Evolutionary conservation across 495 filamentous ascomycete species (phyloP), one percentile per base, ranked within the genome.

Genomic region (Aspergillus kassunensis): DNA sequence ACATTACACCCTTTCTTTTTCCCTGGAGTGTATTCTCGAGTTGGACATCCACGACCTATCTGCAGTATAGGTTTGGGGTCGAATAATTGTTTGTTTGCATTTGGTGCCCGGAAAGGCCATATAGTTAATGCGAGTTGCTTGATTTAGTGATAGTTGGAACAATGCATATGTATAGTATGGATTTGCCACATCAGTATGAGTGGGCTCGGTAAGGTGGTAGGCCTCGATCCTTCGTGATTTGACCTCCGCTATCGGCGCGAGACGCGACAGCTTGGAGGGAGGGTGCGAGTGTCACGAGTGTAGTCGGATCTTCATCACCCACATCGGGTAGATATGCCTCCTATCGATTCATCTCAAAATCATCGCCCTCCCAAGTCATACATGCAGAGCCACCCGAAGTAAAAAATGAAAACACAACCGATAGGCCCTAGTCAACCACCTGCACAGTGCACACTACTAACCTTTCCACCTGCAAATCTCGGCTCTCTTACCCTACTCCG

Each of bases 51-150:
- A 61, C 44, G 55, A 61, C 65, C 71, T 70, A 65, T 74, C 67
- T 61, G 71, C 69, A 60, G 71, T 53, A 68, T 71, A 65, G 67
- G 71, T 64, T 56, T 46, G 40, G 48, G 49, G 36, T 40, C 25
- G 11, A 25, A 23, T 31, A 29, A 46, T 46, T 40, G 16, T 15
- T 41, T 40, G 27, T 41, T 46, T 46, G 42, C 50, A 46, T 46
- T 46, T 16, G 40, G 24, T 53, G 42, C 27, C 46, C 31, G 51
- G 51, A 53, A 46, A 41, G 42, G 25, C 33, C 43, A 33, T 20
- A 41, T 31, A 13, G 18, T 53, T 53, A 40, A 50, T 50, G 52
- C 27, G 44, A 49, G 24, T 49, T 10, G 33, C 13, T 44, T 31
- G 12, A 44, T 18, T 50, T 45, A 55, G 53, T 50, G 35, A 41